Base-by-base conservation (phyloP, 495 filamentous ascomycete species). In the Penicillium angulare region DNA sequence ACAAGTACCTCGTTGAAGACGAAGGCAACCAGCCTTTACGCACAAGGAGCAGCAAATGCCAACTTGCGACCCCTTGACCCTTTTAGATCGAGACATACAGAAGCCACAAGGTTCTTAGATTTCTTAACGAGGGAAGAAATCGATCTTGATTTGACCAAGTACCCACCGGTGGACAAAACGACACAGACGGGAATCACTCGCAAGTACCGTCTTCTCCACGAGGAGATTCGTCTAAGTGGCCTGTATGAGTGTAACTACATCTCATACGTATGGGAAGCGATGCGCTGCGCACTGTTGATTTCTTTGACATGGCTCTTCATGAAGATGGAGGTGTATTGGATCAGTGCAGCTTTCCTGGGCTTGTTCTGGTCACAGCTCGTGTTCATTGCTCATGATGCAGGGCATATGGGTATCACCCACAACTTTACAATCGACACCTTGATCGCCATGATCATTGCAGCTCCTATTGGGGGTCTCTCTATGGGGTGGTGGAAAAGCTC, bases 401-500 rank as follows among this genome's bases (percentile, higher is more conserved):
- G 88, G 0, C 90, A 96, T 67, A 91, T 93, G 86, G 91, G 87
- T 50, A 95, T 96, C 52, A 96, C 91, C 21, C 91, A 95, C 62
- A 65, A 82, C 59, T 95, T 87, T 63, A 79, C 81, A n/a, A 65
- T 76, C n/a, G 90, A 96, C 67, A 84, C 86, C 8, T 67, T 83
- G 24, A 88, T 95, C 50, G 89, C 87, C 41, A 92, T 95, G 58
- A 68, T 91, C 50, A 85, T 95, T 59, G 90, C 90, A n/a, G 81
- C 90, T 62, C 93, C 87, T 57, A 66, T 89, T 5, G 91, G 90
- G 21, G 90, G 90, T 2, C 71, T 96, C n/a, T 89, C 85, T 29
- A 49, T 90, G 3, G 86, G 90, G n/a, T 96, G 90, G 90, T 96
- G 90, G 90, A 96, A 96, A 68, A 77, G 78, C 49, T 95, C 82